phyloP scores from a whole-genome alignment of 768 basidiomycete genomes.

The Kwoniella pini region DNA sequence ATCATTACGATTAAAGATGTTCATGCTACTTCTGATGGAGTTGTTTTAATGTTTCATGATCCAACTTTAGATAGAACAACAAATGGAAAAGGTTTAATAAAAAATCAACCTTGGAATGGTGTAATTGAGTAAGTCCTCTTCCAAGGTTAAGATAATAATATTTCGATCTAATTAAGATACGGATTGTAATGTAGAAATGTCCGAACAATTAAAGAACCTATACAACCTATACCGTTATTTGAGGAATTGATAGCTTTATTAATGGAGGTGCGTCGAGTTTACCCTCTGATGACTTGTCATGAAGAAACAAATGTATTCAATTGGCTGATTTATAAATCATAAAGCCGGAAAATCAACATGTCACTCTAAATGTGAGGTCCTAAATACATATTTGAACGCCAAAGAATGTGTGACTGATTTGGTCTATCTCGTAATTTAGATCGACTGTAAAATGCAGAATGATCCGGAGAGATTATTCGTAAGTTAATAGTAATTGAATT shows the following conservation, averaged over 20 bases:
- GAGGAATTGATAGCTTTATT: conserved; percentile 52
- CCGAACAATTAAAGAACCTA: conserved; percentile 50
- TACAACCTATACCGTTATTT: conserved; percentile 55
- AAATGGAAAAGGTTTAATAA: conserved; percentile 52
- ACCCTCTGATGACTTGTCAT: no score
- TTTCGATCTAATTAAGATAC: no score
- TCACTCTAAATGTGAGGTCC: conserved; percentile 48
- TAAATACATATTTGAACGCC: background rate
- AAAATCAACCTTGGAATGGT: conserved; percentile 50
- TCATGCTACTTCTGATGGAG: conserved; percentile 50
- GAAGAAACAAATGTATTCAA: background rate
- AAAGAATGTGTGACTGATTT: background rate
- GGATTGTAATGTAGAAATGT: no score
- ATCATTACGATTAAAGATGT: conserved; percentile 32
- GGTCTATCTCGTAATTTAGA: conserved; percentile 26
- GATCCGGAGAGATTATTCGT: conserved; percentile 52
- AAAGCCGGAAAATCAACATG: conserved; percentile 54
- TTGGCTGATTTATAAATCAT: no score
- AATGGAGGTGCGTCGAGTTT: conserved; percentile 52
- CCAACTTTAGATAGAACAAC: conserved; percentile 55
- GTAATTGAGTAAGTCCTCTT: conserved; percentile 48
- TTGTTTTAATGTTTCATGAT: conserved; percentile 56
- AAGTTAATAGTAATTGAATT: conserved; percentile 20
- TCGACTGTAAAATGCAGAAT: conserved; percentile 56
- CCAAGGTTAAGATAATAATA: background rate